A percentile compares a stretch with the other conserved stretches of the same genome.
phyloP scores from a whole-genome alignment of 257 asterid species.

The Leonotis leonurus region DNA sequence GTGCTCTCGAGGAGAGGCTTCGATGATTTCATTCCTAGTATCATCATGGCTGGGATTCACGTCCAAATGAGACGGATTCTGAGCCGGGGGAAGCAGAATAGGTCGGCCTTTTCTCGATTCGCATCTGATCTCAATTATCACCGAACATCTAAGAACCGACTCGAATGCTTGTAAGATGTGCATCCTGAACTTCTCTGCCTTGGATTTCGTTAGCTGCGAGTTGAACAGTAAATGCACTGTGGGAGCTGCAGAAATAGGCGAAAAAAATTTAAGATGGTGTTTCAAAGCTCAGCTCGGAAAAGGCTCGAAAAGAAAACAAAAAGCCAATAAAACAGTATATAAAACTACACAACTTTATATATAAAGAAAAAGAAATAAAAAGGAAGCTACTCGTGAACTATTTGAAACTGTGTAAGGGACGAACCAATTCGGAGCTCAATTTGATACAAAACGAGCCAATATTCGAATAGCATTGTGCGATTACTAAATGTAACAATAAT shows the following conservation, averaged over 20 bases:
- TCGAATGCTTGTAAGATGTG: slow-evolving; percentile 87
- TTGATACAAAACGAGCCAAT: too few relatives aligned
- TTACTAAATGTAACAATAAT: not conserved
- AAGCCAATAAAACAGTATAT: too few relatives aligned
- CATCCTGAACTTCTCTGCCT: slow-evolving; percentile 63
- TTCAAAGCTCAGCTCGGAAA: not conserved
- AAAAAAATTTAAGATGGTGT: too few relatives aligned
- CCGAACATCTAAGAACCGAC: slow-evolving; percentile 69
- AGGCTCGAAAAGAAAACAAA: too few relatives aligned
- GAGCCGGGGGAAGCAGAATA: slow-evolving; percentile 41
- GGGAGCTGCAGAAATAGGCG: slow-evolving; percentile 72
- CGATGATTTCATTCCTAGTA: slow-evolving; percentile 55
- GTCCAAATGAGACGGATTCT: slow-evolving; percentile 20
- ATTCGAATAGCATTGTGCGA: not conserved
- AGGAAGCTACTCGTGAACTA: too few relatives aligned
- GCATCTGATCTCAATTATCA: slow-evolving; percentile 69
- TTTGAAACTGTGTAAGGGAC: too few relatives aligned
- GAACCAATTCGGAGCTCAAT: not conserved
- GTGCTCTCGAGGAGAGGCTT: slow-evolving; percentile 27
- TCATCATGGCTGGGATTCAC: too few relatives aligned
- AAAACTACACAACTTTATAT: too few relatives aligned
- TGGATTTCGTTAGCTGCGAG: slow-evolving; percentile 61
- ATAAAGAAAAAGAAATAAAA: too few relatives aligned
- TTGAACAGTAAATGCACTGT: slow-evolving; percentile 71
- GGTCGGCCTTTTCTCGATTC: slow-evolving; percentile 57